These are phyloP conservation scores for Gastrolobium bilobum DNA, from an alignment of 306 rosid genomes.

Conservation along the genomic window DNA sequence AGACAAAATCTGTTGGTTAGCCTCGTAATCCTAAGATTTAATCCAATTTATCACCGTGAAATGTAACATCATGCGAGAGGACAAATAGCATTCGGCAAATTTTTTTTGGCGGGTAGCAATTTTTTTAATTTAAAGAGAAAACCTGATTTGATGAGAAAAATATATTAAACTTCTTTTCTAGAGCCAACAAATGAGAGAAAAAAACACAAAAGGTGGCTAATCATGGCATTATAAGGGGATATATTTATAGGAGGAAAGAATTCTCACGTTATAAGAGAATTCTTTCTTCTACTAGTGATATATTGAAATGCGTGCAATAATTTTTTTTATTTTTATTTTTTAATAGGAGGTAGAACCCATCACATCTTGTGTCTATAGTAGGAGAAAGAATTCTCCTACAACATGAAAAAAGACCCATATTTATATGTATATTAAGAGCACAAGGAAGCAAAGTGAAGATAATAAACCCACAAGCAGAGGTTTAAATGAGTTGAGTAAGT, in stretches of 20 bases:
- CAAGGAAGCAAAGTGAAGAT: constrained; percentile 44
- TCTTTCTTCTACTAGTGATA: too few species aligned
- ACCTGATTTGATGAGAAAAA: background rate
- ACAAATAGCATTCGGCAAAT: background rate
- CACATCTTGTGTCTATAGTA: too few species aligned
- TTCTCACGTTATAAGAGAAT: too few species aligned
- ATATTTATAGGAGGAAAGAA: too few species aligned
- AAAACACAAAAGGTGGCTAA: constrained; percentile 28
- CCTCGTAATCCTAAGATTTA: background rate
- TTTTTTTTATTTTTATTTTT: too few species aligned
- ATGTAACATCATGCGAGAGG: constrained; percentile 38
- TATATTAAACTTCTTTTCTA: background rate
- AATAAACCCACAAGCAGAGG: constrained; percentile 37
- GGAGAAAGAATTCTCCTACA: too few species aligned
- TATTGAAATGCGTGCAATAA: too few species aligned
- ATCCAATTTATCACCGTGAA: background rate
- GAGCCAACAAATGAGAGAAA: constrained; percentile 34
- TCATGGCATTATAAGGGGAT: constrained; percentile 48
- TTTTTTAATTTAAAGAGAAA: background rate
- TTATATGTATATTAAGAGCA: too few species aligned
- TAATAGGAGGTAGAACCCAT: too few species aligned
- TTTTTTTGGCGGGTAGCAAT: background rate
- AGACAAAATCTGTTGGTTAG: background rate
- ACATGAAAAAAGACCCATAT: too few species aligned
- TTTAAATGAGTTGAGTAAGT: too few species aligned